Base-by-base conservation (phyloP, 805 yeast species). In the Candida ovalis region DNA sequence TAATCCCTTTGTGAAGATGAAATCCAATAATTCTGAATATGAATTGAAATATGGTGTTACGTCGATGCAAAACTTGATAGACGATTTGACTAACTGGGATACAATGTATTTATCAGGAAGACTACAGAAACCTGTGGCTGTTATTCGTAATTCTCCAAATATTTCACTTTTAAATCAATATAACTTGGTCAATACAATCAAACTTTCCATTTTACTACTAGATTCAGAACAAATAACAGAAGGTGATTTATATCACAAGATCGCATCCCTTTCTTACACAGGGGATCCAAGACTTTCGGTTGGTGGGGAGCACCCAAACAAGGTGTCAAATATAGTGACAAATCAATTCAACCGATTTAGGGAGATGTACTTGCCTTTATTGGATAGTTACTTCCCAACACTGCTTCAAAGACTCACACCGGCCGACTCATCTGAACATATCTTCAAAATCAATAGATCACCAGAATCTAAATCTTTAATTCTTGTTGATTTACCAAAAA, bases 251-350 rank as follows among this genome's bases (percentile, higher is more conserved):
- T 94, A 84, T 69, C 80, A 78, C 59, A 82, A 81, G 53, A 85
- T 94, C 41, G 84, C 97, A 0, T 78, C 81, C 13, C 67, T 94
- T 17, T 88, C 96, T 19, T 94, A 94, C 62, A 69, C 82, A 64
- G 99, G 99, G 18, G 99, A 94, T 64, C 84, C 90, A 25, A 78
- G 99, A 56, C 84, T 89, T 78, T 72, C 75, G 39, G 71, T 91
- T 25, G 88, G 88, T 9, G 98, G 97, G 1, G 99, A 94, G 65
- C 88, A 94, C 63, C 97, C 97, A 4, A 75, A 83, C 57, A 94
- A 94, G 66, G 87, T 91, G 37, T 71, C 74, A 43, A 94, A 94
- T 63, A 94, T 94, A 52, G 98, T 94, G 3, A 64, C 68, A 10
- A 86, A 86, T 63, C 97, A 94, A 66, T 76, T 79, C 53, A 67